Conservation (phyloP, 2,329 filamentous ascomycete genomes). For the Fusarium sp. region DNA sequence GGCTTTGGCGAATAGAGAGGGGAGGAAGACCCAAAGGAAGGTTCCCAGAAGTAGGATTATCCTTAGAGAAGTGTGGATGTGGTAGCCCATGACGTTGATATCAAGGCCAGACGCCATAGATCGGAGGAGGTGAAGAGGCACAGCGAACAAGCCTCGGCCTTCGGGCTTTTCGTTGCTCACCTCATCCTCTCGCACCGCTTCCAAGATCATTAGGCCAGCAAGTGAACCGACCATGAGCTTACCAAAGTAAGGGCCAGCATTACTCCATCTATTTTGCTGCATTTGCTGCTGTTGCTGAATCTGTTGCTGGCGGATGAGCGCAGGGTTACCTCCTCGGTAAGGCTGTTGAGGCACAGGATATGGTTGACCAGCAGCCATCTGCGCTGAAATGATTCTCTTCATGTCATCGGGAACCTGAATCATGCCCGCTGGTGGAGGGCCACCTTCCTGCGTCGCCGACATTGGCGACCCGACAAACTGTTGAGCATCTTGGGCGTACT, state of each 20-base stretch:
- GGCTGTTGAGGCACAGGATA: slow-evolving; percentile 63
- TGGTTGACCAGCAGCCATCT: slow-evolving; percentile 66
- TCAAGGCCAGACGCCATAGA: slow-evolving; percentile 61
- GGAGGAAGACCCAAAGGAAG: slow-evolving; percentile 66
- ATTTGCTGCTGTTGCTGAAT: slow-evolving; percentile 65
- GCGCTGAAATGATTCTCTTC: slow-evolving; percentile 70
- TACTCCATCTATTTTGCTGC: slow-evolving; percentile 66
- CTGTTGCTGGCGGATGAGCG: slow-evolving; percentile 66
- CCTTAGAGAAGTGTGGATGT: slow-evolving; percentile 65
- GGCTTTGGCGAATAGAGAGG: slow-evolving; percentile 60
- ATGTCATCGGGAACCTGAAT: slow-evolving; percentile 76
- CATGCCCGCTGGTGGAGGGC: slow-evolving; percentile 65
- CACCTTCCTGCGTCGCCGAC: slow-evolving; percentile 52
- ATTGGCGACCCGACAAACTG: slow-evolving; percentile 62
- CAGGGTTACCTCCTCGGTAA: slow-evolving; percentile 58
- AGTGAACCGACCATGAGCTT: slow-evolving; percentile 95
- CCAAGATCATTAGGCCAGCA: slow-evolving; percentile 90
- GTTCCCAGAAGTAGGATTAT: slow-evolving; percentile 64
- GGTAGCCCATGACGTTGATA: slow-evolving; percentile 66
- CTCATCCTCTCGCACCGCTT: slow-evolving; percentile 79
- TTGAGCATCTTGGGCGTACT: slow-evolving; percentile 58
- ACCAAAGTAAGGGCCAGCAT: slow-evolving; percentile 67
- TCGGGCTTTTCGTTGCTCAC: slow-evolving; percentile 71
- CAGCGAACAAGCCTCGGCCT: slow-evolving; percentile 74
- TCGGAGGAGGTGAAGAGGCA: slow-evolving; percentile 71